Conservation (phyloP, 2,329 filamentous ascomycete species). For the Pestalotiopsis sp. region DNA sequence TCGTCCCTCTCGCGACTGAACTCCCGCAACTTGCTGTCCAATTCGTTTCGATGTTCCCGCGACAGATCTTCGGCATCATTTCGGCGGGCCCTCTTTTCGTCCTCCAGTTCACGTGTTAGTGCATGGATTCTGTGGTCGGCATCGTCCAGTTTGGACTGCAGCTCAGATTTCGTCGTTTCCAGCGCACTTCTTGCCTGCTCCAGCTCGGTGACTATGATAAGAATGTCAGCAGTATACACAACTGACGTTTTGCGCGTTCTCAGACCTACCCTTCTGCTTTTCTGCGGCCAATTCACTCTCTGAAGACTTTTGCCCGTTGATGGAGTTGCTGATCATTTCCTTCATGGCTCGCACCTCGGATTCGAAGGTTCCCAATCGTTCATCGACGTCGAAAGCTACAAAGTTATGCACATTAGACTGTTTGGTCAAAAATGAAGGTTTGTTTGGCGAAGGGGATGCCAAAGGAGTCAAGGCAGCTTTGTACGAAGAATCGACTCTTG, state of each 20-base stretch:
- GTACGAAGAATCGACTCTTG: conserved; percentile 28
- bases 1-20: conserved; percentile 52
- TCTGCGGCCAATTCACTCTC: conserved; percentile 76
- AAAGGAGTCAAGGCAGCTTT: conserved; percentile 35
- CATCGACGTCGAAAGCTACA: conserved; percentile 80
- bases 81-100: conserved; percentile 41
- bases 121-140: conserved; percentile 55
- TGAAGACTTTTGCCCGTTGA: conserved; percentile 68
- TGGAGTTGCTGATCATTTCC: conserved; percentile 70
- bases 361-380: conserved; percentile 77
- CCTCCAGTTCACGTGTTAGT: conserved; percentile 44
- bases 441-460: conserved; percentile 46
- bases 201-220: conserved; percentile 47
- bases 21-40: conserved; percentile 57
- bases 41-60: conserved; percentile 47
- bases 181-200: conserved; percentile 51
- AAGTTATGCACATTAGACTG: conserved; percentile 70
- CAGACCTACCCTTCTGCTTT: conserved; percentile 70
- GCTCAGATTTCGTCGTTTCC: conserved; percentile 46
- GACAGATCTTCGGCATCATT: conserved; percentile 27
- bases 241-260: background rate
- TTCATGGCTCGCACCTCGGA: conserved; percentile 72
- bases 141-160: conserved; percentile 71
- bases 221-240: background rate
- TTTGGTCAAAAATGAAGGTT: conserved; percentile 66